phyloP scores from a whole-genome alignment of 495 filamentous ascomycete species.

The Podospora pseudocomata region DNA sequence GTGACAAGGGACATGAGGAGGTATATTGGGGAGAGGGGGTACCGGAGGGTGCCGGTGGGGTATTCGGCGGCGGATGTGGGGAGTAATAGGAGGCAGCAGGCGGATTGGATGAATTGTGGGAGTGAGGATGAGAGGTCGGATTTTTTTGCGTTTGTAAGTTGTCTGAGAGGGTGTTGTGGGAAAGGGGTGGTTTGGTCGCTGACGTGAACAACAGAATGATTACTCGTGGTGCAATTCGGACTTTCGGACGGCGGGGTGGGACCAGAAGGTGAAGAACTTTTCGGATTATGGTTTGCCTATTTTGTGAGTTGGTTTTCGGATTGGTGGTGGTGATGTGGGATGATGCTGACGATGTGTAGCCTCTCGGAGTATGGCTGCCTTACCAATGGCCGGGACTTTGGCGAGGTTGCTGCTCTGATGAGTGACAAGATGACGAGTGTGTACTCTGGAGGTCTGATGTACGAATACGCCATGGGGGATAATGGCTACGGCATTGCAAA shows the following conservation, averaged over 20 bases:
- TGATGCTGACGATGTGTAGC: slow-evolving; percentile 30
- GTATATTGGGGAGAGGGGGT: slow-evolving; percentile 71
- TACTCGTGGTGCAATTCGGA: slow-evolving; percentile 96
- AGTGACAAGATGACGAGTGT: slow-evolving; percentile 78
- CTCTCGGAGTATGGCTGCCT: slow-evolving; percentile 92
- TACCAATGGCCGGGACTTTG: slow-evolving; percentile 73
- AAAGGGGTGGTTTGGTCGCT: background rate
- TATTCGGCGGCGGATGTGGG: slow-evolving; percentile 89
- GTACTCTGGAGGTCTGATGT: slow-evolving; percentile 94
- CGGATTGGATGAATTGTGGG: slow-evolving; percentile 93
- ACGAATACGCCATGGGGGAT: slow-evolving; percentile 83
- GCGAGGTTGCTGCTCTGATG: slow-evolving; percentile 79
- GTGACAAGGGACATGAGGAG: slow-evolving; percentile 87
- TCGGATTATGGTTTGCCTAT: slow-evolving; percentile 86
- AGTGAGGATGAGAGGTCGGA: slow-evolving; percentile 79
- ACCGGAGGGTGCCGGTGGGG: slow-evolving; percentile 81
- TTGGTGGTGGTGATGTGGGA: background rate
- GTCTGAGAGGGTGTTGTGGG: background rate
- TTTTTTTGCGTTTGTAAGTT: slow-evolving; percentile 80
- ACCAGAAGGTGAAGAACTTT: slow-evolving; percentile 88
- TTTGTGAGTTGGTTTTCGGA: slow-evolving; percentile 45
- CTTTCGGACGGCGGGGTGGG: slow-evolving; percentile 76
- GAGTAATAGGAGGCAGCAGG: slow-evolving; percentile 83
- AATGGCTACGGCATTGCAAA: slow-evolving; percentile 75
- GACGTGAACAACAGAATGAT: slow-evolving; percentile 59